phyloP scores from a whole-genome alignment of 257 asterid genomes.

The Gardenia jasminoides region DNA sequence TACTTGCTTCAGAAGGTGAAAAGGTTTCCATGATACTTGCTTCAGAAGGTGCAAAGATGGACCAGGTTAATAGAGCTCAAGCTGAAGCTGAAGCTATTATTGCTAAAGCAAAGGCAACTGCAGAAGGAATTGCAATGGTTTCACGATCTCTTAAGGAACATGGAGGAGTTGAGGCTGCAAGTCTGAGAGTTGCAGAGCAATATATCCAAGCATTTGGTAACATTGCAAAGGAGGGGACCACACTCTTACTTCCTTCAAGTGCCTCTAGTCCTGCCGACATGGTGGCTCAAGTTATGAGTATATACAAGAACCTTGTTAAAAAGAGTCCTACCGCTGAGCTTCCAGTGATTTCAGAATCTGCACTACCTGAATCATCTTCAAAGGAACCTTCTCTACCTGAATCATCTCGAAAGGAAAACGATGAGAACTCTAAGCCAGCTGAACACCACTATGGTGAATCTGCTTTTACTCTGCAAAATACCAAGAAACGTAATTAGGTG shows the following conservation, averaged over 20 bases:
- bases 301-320: constrained; percentile 58
- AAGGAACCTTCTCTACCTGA: no score
- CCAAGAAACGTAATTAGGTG: not conserved
- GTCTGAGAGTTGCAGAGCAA: constrained; percentile 88
- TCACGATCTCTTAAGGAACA: constrained; percentile 56
- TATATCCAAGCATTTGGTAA: constrained; percentile 74
- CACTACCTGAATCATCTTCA: no score
- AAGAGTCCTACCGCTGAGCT: constrained; percentile 23
- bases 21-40: no score
- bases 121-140: constrained; percentile 73
- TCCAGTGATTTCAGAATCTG: not conserved
- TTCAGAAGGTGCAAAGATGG: constrained; percentile 45
- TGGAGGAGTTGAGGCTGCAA: constrained; percentile 92
- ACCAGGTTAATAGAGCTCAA: constrained; percentile 83
- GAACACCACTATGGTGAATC: not conserved
- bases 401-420: not conserved
- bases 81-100: constrained; percentile 96
- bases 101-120: constrained; percentile 79
- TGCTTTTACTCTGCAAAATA: not conserved
- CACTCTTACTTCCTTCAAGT: constrained; percentile 72
- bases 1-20: constrained; percentile 79
- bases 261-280: constrained; percentile 68
- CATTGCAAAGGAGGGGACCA: constrained; percentile 85
- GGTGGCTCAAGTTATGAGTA: constrained; percentile 62
- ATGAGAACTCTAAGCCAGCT: not conserved